These are phyloP conservation scores for Dysphania ambrosioides DNA, from an alignment of 148 eudicot genomes.

Conservation along the genomic window DNA sequence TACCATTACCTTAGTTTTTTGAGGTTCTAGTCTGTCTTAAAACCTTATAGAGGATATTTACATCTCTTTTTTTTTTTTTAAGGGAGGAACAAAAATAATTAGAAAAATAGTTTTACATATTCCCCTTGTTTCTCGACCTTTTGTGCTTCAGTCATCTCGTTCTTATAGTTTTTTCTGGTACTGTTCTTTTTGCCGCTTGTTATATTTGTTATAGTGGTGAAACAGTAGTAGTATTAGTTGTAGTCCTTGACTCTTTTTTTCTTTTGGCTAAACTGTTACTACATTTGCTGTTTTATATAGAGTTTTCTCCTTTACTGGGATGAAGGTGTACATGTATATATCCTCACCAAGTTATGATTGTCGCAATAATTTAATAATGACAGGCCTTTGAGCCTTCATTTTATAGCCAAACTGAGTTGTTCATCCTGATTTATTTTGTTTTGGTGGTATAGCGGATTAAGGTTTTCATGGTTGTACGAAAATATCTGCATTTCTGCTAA, in stretches of 20 bases:
- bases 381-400: no score
- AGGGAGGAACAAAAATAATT: neutral
- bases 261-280: no score
- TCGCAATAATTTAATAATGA: no score
- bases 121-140: neutral
- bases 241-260: no score
- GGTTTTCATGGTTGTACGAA: neutral
- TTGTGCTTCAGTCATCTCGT: neutral
- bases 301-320: neutral
- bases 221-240: no score
- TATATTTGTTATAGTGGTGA: neutral
- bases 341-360: no score
- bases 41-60: no score
- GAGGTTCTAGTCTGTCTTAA: no score
- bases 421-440: neutral
- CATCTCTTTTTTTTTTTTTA: neutral
- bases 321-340: neutral
- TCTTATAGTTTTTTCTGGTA: neutral
- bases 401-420: neutral
- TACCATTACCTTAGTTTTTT: no score
- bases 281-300: neutral
- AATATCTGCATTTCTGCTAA: neutral
- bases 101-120: neutral
- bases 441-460: slow-evolving; percentile 5
- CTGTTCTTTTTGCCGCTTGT: neutral